Evolutionary conservation across 2,329 filamentous ascomycete genomes (phyloP), one percentile per base, ranked within the genome.

Genomic region (Xylaria sp.): DNA sequence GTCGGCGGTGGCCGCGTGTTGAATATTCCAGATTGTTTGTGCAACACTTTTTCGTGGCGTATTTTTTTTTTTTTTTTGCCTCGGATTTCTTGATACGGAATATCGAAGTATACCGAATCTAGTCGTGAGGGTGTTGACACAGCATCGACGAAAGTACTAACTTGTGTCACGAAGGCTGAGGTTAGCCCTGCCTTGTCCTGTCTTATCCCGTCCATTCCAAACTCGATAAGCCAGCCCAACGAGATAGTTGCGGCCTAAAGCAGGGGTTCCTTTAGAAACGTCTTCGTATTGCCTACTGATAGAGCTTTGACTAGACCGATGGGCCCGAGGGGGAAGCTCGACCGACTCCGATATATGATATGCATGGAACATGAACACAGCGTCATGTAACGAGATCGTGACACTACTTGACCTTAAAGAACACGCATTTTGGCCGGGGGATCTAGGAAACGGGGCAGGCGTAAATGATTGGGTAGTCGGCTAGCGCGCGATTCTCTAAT

Each of bases 341-440:
- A 11, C n/a, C 47, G 39, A 9, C 24, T 48, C 27, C 48, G 42
- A 19, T 42, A 39, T 51, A 45, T 55, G 24, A 21, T 34, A 62
- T 57, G 64, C 45, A 63, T 53, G 54, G 32, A 27, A 57, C 27
- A 7, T 61, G 47, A 51, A 17, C 45, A 61, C 53, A n/a, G 42
- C 64, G 14, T 64, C 51, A 61, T 64, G 51, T 51, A 54, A 36
- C 54, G 30, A n/a, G 30, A n/a, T 9, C 32, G 55, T 63, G 54
- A 50, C 34, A 67, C 47, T 39, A 3, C 42, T 30, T 8, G 14
- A 17, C 51, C n/a, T 19, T 9, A 17, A 30, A 21, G n/a, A 30
- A 9, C 17, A 30, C 14, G 21, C n/a, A 12, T 27, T 34, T 19
- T 39, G 21, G 47, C 24, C 17, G 32, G 53, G 48, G 11, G 27